These are phyloP conservation scores for Oxytropis ochrocephala DNA, from an alignment of 306 rosid species.

Conservation along the genomic window DNA sequence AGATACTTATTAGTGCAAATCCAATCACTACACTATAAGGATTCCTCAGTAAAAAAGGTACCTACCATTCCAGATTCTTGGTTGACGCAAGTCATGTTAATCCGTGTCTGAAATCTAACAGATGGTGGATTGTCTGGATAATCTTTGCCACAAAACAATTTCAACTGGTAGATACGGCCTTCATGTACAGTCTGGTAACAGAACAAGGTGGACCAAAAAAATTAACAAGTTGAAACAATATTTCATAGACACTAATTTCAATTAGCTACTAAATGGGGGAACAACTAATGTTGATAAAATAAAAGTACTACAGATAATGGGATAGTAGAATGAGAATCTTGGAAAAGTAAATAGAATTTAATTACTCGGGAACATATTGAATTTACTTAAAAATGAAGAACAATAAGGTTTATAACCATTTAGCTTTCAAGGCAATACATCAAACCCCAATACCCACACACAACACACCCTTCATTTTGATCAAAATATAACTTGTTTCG, in stretches of 20 bases:
- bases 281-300: neutral
- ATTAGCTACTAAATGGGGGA: neutral
- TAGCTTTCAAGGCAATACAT: neutral
- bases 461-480: neutral
- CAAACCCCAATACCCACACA: neutral
- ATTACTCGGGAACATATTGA: neutral
- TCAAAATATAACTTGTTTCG: conserved; percentile 2
- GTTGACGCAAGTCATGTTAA: conserved; percentile 91
- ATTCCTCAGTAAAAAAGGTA: conserved; percentile 1
- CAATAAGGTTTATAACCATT: neutral
- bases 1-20: conserved; percentile 25
- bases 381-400: neutral
- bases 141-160: conserved; percentile 84
- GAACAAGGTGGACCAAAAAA: conserved; percentile 22
- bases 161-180: conserved; percentile 89
- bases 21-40: conserved; percentile 12
- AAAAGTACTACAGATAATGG: neutral
- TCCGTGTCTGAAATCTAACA: conserved; percentile 86
- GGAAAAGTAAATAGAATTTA: neutral
- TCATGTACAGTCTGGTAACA: conserved; percentile 82
- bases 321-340: neutral
- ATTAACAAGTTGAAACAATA: conserved; percentile 5
- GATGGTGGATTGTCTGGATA: conserved; percentile 92
- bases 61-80: conserved; percentile 88
- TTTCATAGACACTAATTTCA: neutral